Evolutionary conservation across 768 basidiomycete genomes (phyloP), one percentile per base, ranked within the genome.

Genomic region (Lactifluus echinatus): DNA sequence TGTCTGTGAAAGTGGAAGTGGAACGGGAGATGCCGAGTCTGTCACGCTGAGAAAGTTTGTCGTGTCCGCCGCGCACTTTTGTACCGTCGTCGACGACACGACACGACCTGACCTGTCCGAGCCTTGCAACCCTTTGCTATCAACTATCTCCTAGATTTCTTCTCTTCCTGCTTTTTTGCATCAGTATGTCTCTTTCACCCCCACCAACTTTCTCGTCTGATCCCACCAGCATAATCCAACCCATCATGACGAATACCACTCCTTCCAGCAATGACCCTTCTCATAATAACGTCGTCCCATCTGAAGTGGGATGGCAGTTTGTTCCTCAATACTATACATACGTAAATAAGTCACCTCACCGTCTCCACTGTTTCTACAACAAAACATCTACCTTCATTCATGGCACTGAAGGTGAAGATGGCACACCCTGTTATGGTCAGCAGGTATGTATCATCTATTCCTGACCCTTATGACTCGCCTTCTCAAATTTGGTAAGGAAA

Each of bases 251-350:
- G 59, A 65, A 59, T 67, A 73, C 77, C 65, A 63, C 73, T 61
- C 62, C 74, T 69, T 66, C 80, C 66, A 61, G 72, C 66, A 53
- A 50, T 49, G 59, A 59, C 37, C 43, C 68, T 73, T 63, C 73
- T 65, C 80, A 81, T 69, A 77, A 76, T 72, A 80, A 77, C 69
- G 84, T 89, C 76, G 76, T 86, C 77, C 89, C 89, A 72, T 91
- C 86, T 66, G 92, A 96, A 76, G 94, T 97, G 69, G 93, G 94
- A 74, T 97, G 93, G 93, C 93, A 97, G 75, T 97, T 97, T 76
- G 93, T 96, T 65, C 92, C 93, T 48, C 94, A 99, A 74, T 98
- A 98, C 76, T 99, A 99, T 77, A 95, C 90, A 66, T 95, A 90
- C 79, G 88, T 99, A 72, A 96, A 98, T 83, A 93, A 96, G 76